Conservation (phyloP, 306 rosid species). For the Acacia acuminata region DNA sequence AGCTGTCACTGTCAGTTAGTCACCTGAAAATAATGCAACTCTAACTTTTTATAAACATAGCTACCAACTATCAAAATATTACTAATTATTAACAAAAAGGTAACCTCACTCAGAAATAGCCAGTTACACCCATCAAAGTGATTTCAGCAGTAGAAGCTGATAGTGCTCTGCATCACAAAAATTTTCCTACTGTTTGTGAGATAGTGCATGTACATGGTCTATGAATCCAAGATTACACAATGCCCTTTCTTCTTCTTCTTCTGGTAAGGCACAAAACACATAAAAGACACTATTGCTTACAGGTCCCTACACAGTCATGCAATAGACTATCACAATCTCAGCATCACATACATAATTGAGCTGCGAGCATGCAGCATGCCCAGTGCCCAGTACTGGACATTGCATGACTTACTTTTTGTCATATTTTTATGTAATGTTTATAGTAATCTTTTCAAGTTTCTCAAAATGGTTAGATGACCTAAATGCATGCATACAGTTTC, state of each 20-base stretch:
- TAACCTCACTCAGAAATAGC: not conserved
- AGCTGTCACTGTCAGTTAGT: not conserved
- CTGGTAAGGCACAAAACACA: not conserved
- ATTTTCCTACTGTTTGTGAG: not conserved
- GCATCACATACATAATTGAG: not conserved
- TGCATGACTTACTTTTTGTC: not conserved
- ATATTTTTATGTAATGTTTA: not conserved
- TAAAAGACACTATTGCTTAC: not conserved
- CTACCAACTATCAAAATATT: not conserved
- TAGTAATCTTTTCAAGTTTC: not conserved
- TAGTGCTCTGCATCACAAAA: not conserved
- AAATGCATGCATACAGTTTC: not conserved
- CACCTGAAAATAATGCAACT: not conserved
- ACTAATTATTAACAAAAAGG: not conserved
- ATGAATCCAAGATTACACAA: not conserved
- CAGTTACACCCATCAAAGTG: not conserved
- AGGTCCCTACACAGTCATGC: not conserved
- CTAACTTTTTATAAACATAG: not conserved
- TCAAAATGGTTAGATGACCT: constrained; percentile 7
- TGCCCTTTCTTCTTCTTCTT: not conserved
- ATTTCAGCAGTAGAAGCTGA: not conserved
- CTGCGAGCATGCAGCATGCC: not conserved
- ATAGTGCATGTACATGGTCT: not conserved
- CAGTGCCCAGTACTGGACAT: not conserved
- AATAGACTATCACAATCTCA: not conserved